These are phyloP conservation scores for Westerdykella sp. DNA, from an alignment of 2,329 filamentous ascomycete genomes.

Conservation along the genomic window DNA sequence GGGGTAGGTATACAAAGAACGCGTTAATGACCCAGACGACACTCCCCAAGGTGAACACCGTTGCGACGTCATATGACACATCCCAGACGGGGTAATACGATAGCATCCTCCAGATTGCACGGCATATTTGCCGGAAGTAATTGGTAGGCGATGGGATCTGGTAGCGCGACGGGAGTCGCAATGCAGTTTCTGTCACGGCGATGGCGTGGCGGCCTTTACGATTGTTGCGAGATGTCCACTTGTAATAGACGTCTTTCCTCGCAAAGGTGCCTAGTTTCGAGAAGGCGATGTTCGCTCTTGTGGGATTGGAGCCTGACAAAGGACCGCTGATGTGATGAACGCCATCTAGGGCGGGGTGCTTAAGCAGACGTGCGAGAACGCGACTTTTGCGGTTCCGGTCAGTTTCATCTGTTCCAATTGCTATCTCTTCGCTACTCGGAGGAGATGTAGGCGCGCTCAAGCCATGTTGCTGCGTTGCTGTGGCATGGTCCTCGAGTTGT, in stretches of 20 bases:
- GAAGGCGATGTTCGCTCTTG: background rate
- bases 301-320: background rate
- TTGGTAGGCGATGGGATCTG: conserved; percentile 32
- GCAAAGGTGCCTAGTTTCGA: conserved; percentile 1
- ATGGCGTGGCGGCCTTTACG: conserved; percentile 40
- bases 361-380: too few relatives aligned
- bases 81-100: conserved; percentile 51
- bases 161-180: conserved; percentile 13
- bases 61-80: conserved; percentile 51
- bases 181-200: conserved; percentile 18
- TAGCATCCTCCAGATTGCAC: conserved; percentile 44
- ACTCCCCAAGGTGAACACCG: conserved; percentile 48
- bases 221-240: conserved; percentile 42
- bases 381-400: too few relatives aligned
- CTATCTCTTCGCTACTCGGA: background rate
- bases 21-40: conserved; percentile 48
- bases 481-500: too few relatives aligned
- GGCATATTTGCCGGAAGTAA: conserved; percentile 23
- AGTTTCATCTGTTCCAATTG: background rate
- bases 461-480: too few relatives aligned
- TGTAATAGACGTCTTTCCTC: conserved; percentile 6
- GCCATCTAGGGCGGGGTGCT: too few relatives aligned
- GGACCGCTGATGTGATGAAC: background rate
- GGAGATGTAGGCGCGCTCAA: too few relatives aligned
- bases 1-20: conserved; percentile 59